phyloP scores from a whole-genome alignment of 306 rosid genomes.

The Prunus kanzakura region DNA sequence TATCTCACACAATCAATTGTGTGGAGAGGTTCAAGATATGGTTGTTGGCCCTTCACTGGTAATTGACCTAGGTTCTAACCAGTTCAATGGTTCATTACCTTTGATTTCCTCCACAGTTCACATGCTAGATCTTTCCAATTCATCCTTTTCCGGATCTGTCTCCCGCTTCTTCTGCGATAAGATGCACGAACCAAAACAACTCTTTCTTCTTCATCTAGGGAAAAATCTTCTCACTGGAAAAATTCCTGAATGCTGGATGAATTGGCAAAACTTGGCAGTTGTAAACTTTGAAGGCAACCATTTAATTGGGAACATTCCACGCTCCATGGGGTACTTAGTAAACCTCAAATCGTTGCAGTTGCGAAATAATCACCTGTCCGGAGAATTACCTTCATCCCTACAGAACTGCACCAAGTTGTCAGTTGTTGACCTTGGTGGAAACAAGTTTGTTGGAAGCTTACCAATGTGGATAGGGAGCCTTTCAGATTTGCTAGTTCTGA shows the following conservation, averaged over 20 bases:
- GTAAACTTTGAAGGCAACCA: slow-evolving; percentile 32
- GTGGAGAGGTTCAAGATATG: slow-evolving; percentile 15
- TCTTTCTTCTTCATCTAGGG: not conserved
- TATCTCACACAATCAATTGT: slow-evolving; percentile 26
- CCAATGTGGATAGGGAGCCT: slow-evolving; percentile 15
- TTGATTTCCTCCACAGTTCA: not conserved
- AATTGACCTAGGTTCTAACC: not conserved
- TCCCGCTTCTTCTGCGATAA: not conserved
- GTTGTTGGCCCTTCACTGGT: not conserved
- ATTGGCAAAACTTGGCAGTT: not conserved
- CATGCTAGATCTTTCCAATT: not conserved
- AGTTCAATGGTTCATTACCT: slow-evolving; percentile 4
- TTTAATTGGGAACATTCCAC: slow-evolving; percentile 35
- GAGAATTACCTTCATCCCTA: slow-evolving; percentile 14
- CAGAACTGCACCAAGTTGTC: not conserved
- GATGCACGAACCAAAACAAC: not conserved
- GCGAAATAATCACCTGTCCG: slow-evolving; percentile 16
- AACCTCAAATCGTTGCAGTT: not conserved
- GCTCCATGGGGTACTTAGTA: slow-evolving; percentile 22
- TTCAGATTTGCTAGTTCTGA: not conserved
- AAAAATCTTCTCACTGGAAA: slow-evolving; percentile 11
- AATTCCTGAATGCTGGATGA: not conserved
- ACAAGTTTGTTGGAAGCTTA: slow-evolving; percentile 9
- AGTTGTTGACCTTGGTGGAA: not conserved
- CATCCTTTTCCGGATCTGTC: slow-evolving; percentile 16